A percentile compares a stretch with the other conserved stretches of the same genome.
Conservation (phyloP, 441 rosid genomes). For the Croton laevigatus region DNA sequence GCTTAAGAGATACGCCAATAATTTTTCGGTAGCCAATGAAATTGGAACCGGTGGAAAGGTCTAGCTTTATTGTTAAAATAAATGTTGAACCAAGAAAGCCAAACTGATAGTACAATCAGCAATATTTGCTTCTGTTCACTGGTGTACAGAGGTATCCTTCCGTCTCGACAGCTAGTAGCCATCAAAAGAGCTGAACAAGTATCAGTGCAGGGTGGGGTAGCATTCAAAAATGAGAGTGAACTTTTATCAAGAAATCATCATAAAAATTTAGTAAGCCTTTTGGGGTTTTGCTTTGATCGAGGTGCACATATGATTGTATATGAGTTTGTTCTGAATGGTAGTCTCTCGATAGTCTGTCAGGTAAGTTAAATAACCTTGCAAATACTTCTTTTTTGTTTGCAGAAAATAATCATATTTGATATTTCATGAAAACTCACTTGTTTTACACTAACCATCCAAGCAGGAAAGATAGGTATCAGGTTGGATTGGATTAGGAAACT, state of each 20-base stretch:
- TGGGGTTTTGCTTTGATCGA: slow-evolving; percentile 72
- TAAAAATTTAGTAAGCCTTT: slow-evolving; percentile 67
- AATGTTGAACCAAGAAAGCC: not conserved
- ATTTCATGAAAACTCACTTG: not conserved
- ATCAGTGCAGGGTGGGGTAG: slow-evolving; percentile 83
- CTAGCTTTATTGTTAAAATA: not conserved
- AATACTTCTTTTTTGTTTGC: too few relatives aligned
- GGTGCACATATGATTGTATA: slow-evolving; percentile 78
- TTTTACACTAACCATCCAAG: slow-evolving; percentile 3
- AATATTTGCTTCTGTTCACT: not conserved
- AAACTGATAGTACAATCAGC: not conserved
- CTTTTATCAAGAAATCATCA: slow-evolving; percentile 94
- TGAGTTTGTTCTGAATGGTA: slow-evolving; percentile 70
- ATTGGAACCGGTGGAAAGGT: slow-evolving; percentile 93
- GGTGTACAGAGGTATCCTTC: slow-evolving; percentile 78
- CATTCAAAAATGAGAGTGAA: slow-evolving; percentile 89
- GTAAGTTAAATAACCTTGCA: slow-evolving; percentile 24
- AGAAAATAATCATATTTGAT: not conserved
- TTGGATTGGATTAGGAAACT: slow-evolving; percentile 76
- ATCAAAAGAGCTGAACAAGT: slow-evolving; percentile 80
- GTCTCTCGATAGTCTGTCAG: slow-evolving; percentile 66
- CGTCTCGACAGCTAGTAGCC: slow-evolving; percentile 54
- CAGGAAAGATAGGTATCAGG: slow-evolving; percentile 69
- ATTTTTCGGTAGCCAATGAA: slow-evolving; percentile 57
- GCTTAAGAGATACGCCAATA: slow-evolving; percentile 54